phyloP scores from a whole-genome alignment of 805 yeast genomes.

The Nadsonia fulvescens region DNA sequence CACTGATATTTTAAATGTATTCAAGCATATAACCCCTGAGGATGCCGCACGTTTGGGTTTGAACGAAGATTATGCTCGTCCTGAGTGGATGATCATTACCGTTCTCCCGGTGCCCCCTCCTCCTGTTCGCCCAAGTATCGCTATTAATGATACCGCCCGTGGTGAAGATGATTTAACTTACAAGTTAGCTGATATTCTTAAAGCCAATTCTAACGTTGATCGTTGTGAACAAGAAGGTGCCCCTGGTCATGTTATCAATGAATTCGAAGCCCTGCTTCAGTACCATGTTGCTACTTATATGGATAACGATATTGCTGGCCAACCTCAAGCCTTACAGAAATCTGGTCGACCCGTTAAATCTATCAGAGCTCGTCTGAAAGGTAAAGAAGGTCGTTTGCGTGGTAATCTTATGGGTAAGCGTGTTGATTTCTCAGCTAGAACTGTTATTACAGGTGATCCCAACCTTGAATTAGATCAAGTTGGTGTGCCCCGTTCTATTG shows the following conservation, averaged over 20 bases:
- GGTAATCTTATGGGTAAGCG: constrained; percentile 99
- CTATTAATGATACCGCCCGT: constrained; percentile 93
- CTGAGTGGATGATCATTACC: constrained; percentile 94
- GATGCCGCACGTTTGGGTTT: constrained; percentile 76
- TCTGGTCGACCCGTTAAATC: constrained; percentile 98
- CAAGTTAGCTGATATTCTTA: constrained; percentile 87
- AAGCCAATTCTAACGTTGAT: constrained; percentile 95
- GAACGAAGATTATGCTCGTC: constrained; percentile 91
- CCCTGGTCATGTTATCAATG: constrained; percentile 94
- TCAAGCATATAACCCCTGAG: constrained; percentile 73
- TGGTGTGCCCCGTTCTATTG: constrained; percentile 95
- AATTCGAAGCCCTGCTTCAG: constrained; percentile 86
- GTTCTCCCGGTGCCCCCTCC: constrained; percentile 99
- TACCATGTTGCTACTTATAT: constrained; percentile 97
- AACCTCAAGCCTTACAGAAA: constrained; percentile 96
- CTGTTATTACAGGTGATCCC: constrained; percentile 98
- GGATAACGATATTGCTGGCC: constrained; percentile 99
- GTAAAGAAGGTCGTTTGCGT: constrained; percentile 97
- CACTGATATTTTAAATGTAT: constrained; percentile 74
- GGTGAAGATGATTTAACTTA: constrained; percentile 98
- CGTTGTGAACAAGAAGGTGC: constrained; percentile 96
- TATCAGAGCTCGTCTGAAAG: constrained; percentile 97
- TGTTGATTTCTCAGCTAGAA: constrained; percentile 97
- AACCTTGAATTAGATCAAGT: constrained; percentile 94
- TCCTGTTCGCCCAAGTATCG: constrained; percentile 96